A percentile compares a stretch with the other conserved stretches of the same genome.
phyloP scores from a whole-genome alignment of 805 yeast genomes.

The Candida morakotiae region DNA sequence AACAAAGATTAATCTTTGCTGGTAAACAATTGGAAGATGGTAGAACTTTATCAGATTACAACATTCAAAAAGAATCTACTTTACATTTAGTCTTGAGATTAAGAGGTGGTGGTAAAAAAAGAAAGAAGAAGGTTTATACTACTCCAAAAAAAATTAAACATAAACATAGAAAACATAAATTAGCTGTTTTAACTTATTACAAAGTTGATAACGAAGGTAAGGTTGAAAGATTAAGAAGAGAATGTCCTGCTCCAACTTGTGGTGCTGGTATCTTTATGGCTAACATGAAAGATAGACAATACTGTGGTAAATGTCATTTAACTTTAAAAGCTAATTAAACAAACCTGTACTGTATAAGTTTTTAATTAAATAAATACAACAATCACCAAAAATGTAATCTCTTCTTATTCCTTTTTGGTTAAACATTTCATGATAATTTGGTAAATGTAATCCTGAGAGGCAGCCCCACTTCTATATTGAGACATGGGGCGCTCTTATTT shows the following conservation, averaged over 20 bases:
- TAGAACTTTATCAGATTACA: conserved; percentile 98
- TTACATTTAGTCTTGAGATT: conserved; percentile 93
- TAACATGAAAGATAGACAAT: conserved; percentile 96
- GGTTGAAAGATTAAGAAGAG: conserved; percentile 98
- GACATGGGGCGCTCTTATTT: no score
- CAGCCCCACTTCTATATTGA: no score
- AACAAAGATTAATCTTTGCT: conserved; percentile 98
- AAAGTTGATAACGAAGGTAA: conserved; percentile 98
- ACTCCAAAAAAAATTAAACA: conserved; percentile 99
- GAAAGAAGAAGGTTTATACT: conserved; percentile 99
- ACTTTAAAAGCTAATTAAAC: conserved; percentile 60
- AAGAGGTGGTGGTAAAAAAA: conserved; percentile 98
- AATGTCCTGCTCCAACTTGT: conserved; percentile 88
- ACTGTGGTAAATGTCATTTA: conserved; percentile 99
- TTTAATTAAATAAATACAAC: conserved; percentile 2
- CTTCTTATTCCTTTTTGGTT: no score
- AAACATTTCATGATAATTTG: no score
- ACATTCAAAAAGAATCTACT: conserved; percentile 99
- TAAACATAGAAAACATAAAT: conserved; percentile 99
- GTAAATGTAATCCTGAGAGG: no score
- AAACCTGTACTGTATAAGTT: conserved; percentile 6
- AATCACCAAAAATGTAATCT: no score
- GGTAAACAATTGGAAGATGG: conserved; percentile 99
- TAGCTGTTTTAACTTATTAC: conserved; percentile 99
- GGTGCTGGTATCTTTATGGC: conserved; percentile 99